Base-by-base conservation (phyloP, 2,329 filamentous ascomycete species). In the Colletotrichum higginsianum region DNA sequence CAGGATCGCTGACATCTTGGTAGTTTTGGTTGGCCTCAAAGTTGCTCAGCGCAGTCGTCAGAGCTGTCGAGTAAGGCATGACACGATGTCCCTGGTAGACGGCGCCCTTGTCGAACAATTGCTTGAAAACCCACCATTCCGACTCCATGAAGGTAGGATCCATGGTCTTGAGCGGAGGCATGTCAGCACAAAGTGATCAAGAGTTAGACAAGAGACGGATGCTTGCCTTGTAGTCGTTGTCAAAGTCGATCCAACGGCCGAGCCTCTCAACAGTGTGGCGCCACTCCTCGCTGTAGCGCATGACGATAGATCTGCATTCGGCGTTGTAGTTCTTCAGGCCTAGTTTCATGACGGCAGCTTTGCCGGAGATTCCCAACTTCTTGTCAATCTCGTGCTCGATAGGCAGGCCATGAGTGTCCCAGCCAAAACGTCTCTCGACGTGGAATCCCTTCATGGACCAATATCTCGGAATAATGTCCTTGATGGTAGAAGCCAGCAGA, bases 361-460 rank as follows among this genome's bases (percentile, higher is more conserved):
- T 93, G 66, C 94, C 94, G 75, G 93, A 94, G 79, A 98, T 95
- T 50, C 94, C 93, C 75, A 97, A 87, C 83, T 96, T 96, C 88
- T 98, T 98, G 86, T 98, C 96, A 79, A 98, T 98, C 84, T 98
- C 96, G 81, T 97, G 94, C 85, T 98, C 96, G 76, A 98, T 96
- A 18, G 96, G 96, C 64, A 98, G 88, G 73, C 96, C 96, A 80
- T 98, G 96, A 2, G 95, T 92, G 73, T 98, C 96, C 96, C 96
- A 98, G 64, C 96, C 96, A 76, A 98, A 98, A 71, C 95, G 90
- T 75, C 96, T 90, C 85, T 96, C 94, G 63, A 98, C 95, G 84
- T 97, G 93, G 80, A 92, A 94, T 18, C 96, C 96, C 81, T 97
- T 97, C 95, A 98, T 98, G 62, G 95, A 95, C 94, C 95, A 98